Evolutionary conservation across 208 protist genomes (phyloP), one percentile per base, ranked within the genome.

Genomic region (Trypanosoma brucei): DNA sequence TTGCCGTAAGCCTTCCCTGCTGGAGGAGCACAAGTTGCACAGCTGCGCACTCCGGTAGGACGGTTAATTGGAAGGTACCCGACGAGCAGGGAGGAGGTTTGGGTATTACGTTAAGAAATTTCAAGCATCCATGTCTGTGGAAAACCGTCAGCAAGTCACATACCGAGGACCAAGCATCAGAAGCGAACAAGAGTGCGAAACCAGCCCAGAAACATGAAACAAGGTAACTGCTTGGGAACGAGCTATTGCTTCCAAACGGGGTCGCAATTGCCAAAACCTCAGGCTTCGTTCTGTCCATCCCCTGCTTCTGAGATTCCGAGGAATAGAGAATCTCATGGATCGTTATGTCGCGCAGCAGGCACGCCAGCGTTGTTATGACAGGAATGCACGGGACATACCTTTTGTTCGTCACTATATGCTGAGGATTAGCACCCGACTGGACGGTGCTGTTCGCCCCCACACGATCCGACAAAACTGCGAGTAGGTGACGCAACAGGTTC

Each of bases 91-190:
- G 36, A 0, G 38, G 8, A 22, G 68, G 68, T 2, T 38, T 11
- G 9, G 53, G 36, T 53, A 73, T 58, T 3, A 7, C 52, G 7
- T 38, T 61, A 8, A 73, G 49, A 62, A 67, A 62, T 38, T 45
- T 37, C 1, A 36, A 13, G 31, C 68, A 73, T 11, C 68, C 61
- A 30, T 73, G 58, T 1, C 68, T 52, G 52, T 73, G 68, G 63
- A 67, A 73, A 14, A 73, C 60, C 13, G 68, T 45, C 22, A 73
- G 45, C 30, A 73, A 3, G 48, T 67, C 46, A 61, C 68, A 73
- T 37, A 61, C 68, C 2, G 45, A 45, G 30, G 14, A 37, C 68
- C 68, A 73, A n/a, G 50, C 50, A 6, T 55, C 14, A 3, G 59
- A 37, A 45, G 35, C 33, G 33, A 73, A 36, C 6, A 73, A 51